Evolutionary conservation across 2,329 filamentous ascomycete species (phyloP).

Genomic region (Fusarium bactridioides): DNA sequence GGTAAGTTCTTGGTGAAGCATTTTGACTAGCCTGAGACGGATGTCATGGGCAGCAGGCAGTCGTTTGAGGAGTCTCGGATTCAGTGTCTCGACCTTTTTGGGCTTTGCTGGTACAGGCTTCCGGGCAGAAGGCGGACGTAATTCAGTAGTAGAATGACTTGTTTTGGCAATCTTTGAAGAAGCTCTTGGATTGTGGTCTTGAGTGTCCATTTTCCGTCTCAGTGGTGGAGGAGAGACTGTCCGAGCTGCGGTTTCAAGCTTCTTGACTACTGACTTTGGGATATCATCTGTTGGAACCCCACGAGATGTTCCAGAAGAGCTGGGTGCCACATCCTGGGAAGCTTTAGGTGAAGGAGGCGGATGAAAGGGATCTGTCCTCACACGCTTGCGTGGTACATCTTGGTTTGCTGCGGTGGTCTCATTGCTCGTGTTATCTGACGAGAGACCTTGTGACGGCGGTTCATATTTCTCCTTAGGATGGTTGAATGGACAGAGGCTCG

Average conservation of each 20-base stretch:
- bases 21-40: constrained; percentile 65
- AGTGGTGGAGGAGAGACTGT: constrained; percentile 48
- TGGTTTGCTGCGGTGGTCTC: constrained; percentile 32
- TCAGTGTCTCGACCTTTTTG: constrained; percentile 62
- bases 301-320: constrained; percentile 6
- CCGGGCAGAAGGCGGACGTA: constrained; percentile 14
- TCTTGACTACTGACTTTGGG: constrained; percentile 5
- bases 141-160: constrained; percentile 20
- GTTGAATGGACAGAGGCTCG: constrained; percentile 60
- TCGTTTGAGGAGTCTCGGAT: constrained; percentile 69
- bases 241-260: constrained; percentile 37
- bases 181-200: constrained; percentile 1
- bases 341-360: constrained; percentile 6
- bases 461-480: constrained; percentile 48
- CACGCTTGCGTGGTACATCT: constrained; percentile 44
- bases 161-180: constrained; percentile 10
- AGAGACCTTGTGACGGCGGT: not conserved
- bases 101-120: constrained; percentile 29
- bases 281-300: not conserved
- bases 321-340: constrained; percentile 5
- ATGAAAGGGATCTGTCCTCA: constrained; percentile 37
- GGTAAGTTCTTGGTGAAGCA: constrained; percentile 71
- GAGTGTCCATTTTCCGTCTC: constrained; percentile 35
- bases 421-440: not conserved
- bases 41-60: constrained; percentile 65